Evolutionary conservation across 2,329 filamentous ascomycete species (phyloP), one percentile per base, ranked within the genome.

Genomic region (Penicillium sp.): DNA sequence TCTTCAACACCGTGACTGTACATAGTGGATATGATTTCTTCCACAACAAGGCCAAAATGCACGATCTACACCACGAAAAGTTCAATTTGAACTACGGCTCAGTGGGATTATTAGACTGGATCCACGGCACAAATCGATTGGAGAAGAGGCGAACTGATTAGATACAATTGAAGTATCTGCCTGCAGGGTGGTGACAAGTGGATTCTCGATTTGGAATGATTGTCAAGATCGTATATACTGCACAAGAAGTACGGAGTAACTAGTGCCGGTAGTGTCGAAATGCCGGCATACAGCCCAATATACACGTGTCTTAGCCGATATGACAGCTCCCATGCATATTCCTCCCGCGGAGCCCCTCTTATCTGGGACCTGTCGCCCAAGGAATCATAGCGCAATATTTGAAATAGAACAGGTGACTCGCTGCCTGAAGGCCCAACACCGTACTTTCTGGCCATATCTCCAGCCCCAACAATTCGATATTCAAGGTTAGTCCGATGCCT

Each of bases 21-120:
- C 82, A 85, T 65, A 83, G 80, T 55, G 83, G 83, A 6, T 85
- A 82, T 63, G 81, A 84, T 48, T 84, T 84, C 59, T 75, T 83
- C n/a, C 18, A 52, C 2, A 57, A 58, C 8, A 63, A 64, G 52
- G 81, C 81, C 0, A 72, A 70, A 58, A 77, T 77, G 65, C 83
- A 86, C 67, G 83, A 86, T 68, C 66, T 78, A 29, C 83, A 86
- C 60, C 83, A 85, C 67, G 81, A 84, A 72, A 77, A 77, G 58
- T 84, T 84, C 60, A 76, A 78, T 52, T 69, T 83, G 13, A 78
- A 84, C 58, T 85, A 79, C 68, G 82, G 82, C 1, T 77, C 75
- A 0, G 70, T 83, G 57, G 81, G 80, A 2, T 60, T 80, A 47
- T 64, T 85, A 63, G 82, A 85, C 64, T 83, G 79, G 77, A n/a